Conservation (phyloP, 768 basidiomycete species). For the Astraeus odoratus region DNA sequence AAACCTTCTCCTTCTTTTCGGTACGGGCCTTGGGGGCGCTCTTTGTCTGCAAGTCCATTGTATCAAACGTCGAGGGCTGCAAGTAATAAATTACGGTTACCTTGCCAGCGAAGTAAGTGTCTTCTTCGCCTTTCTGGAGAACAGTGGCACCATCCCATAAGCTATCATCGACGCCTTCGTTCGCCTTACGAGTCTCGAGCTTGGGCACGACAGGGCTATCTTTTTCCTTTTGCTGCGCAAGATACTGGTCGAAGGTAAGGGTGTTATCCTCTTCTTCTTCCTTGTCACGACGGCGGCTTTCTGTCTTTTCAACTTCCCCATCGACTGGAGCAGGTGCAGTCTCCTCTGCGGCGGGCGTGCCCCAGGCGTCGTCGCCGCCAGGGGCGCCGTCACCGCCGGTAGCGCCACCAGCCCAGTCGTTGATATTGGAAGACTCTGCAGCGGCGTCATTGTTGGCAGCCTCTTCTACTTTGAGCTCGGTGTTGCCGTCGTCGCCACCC, state of each 20-base stretch:
- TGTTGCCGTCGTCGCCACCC: conserved; percentile 85
- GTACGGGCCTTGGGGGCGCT: conserved; percentile 54
- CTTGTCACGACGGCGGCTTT: conserved; percentile 32
- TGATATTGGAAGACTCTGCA: conserved; percentile 34
- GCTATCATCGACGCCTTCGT: conserved; percentile 67
- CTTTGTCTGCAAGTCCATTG: conserved; percentile 45
- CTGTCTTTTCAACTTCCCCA: conserved; percentile 21
- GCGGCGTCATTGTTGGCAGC: conserved; percentile 68
- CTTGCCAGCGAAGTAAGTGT: conserved; percentile 87
- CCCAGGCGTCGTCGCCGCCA: conserved; percentile 31
- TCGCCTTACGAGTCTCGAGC: conserved; percentile 70
- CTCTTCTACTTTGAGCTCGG: conserved; percentile 78
- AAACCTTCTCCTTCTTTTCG: conserved; percentile 89
- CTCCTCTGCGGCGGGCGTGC: conserved; percentile 24
- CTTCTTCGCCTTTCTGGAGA: conserved; percentile 57
- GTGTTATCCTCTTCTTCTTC: conserved; percentile 93
- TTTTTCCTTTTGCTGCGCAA: conserved; percentile 71
- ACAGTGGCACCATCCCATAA: conserved; percentile 68
- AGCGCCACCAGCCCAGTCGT: conserved; percentile 32
- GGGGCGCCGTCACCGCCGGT: conserved; percentile 19
- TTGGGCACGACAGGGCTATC: conserved; percentile 56
- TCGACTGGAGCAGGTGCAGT: conserved; percentile 32
- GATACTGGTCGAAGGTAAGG: conserved; percentile 89
- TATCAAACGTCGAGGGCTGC: not conserved
- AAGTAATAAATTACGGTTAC: conserved; percentile 34